A percentile compares a stretch with the other conserved stretches of the same genome.
phyloP scores from a whole-genome alignment of 2,329 filamentous ascomycete genomes.

The Ilyonectria robusta region DNA sequence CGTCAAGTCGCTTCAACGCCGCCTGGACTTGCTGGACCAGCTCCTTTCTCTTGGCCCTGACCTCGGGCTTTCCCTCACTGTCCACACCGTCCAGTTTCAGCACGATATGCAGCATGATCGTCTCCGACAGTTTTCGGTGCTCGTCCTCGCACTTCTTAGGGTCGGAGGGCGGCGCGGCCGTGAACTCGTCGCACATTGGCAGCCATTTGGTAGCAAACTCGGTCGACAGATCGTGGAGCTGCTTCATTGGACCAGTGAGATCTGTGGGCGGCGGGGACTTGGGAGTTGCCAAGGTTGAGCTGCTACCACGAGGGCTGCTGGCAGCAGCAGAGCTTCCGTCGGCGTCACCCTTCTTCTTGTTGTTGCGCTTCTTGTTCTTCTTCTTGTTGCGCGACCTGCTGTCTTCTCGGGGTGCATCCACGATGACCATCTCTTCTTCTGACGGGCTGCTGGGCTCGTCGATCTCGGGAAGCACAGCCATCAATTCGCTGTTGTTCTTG shows the following conservation, averaged over 20 bases:
- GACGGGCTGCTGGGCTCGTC: constrained; percentile 54
- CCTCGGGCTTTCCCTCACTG: constrained; percentile 76
- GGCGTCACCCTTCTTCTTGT: constrained; percentile 46
- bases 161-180: constrained; percentile 74
- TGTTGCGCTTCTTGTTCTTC: constrained; percentile 60
- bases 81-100: constrained; percentile 85
- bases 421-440: constrained; percentile 61
- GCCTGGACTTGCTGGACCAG: constrained; percentile 80
- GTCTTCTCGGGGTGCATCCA: constrained; percentile 56
- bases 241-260: constrained; percentile 60
- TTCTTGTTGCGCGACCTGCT: constrained; percentile 57
- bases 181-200: constrained; percentile 76
- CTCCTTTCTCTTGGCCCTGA: constrained; percentile 77
- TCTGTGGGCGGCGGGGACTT: constrained; percentile 48
- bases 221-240: constrained; percentile 75
- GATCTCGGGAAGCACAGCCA: constrained; percentile 62
- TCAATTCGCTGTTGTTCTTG: constrained; percentile 72
- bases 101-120: constrained; percentile 80
- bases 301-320: constrained; percentile 62
- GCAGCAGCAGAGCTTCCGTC: constrained; percentile 56
- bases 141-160: constrained; percentile 79
- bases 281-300: constrained; percentile 54
- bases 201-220: constrained; percentile 76
- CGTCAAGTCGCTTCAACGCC: constrained; percentile 76
- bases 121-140: constrained; percentile 82